These are phyloP conservation scores for Maudiozyma bulderi DNA, from an alignment of 805 yeast genomes.

Conservation along the genomic window DNA sequence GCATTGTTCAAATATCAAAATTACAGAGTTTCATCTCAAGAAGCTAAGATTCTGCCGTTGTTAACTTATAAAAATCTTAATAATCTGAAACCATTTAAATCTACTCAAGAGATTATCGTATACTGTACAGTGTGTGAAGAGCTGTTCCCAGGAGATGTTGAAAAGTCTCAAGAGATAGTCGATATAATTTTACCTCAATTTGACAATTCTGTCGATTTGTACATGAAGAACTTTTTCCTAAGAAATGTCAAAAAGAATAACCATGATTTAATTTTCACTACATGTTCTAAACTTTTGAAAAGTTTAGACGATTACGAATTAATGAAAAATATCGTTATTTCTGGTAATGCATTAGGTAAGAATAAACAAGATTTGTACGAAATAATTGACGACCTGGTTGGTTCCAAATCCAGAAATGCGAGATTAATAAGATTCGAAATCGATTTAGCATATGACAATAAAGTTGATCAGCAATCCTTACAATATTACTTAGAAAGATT, in stretches of 20 bases:
- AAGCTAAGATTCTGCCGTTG: slow-evolving; percentile 43
- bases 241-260: slow-evolving; percentile 36
- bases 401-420: slow-evolving; percentile 43
- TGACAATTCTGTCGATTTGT: slow-evolving; percentile 42
- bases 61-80: slow-evolving; percentile 53
- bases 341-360: slow-evolving; percentile 52
- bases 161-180: slow-evolving; percentile 31
- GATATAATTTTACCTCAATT: slow-evolving; percentile 25
- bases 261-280: slow-evolving; percentile 37
- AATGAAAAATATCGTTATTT: slow-evolving; percentile 29
- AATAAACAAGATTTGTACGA: slow-evolving; percentile 32
- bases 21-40: slow-evolving; percentile 34
- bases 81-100: slow-evolving; percentile 39
- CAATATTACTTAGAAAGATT: slow-evolving; percentile 35
- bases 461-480: slow-evolving; percentile 24
- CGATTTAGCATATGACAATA: slow-evolving; percentile 16
- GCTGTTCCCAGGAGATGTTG: slow-evolving; percentile 19
- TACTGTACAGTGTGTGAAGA: slow-evolving; percentile 41
- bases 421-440: slow-evolving; percentile 44
- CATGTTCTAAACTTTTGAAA: slow-evolving; percentile 39
- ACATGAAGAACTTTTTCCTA: slow-evolving; percentile 46
- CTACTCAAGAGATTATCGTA: slow-evolving; percentile 60
- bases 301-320: slow-evolving; percentile 57
- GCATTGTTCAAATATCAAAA: slow-evolving; percentile 36
- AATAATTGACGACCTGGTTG: slow-evolving; percentile 20